Conservation (phyloP, 805 yeast species). For the Candida mattraensis region DNA sequence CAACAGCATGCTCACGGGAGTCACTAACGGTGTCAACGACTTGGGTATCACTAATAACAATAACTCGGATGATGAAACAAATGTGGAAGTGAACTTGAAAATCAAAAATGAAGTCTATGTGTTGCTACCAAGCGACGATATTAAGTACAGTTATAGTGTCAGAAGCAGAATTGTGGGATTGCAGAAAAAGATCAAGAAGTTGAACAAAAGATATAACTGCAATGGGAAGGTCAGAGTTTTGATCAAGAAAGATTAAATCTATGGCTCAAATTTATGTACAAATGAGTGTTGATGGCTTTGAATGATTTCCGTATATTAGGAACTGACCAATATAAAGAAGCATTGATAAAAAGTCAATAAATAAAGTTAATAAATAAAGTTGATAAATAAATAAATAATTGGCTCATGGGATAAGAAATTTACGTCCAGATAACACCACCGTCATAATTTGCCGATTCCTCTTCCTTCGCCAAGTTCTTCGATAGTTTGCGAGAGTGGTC, state of each 20-base stretch:
- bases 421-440: slow-evolving; percentile 1
- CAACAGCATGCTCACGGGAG: slow-evolving; percentile 5
- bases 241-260: slow-evolving; percentile 26
- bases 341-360: neutral
- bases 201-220: slow-evolving; percentile 44
- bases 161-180: slow-evolving; percentile 56
- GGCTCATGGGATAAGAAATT: slow-evolving; percentile 4
- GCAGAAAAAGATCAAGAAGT: slow-evolving; percentile 60
- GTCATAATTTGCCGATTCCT: slow-evolving; percentile 43
- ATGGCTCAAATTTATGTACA: too few species aligned
- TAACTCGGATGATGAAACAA: slow-evolving; percentile 23
- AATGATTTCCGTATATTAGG: too few species aligned
- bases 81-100: slow-evolving; percentile 27
- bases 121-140: slow-evolving; percentile 46
- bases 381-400: slow-evolving; percentile 11
- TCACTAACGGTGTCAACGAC: slow-evolving; percentile 17
- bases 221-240: slow-evolving; percentile 52
- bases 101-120: slow-evolving; percentile 31
- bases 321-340: neutral
- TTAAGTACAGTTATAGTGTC: slow-evolving; percentile 59
- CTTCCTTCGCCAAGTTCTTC: slow-evolving; percentile 71
- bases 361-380: slow-evolving; percentile 9
- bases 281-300: too few species aligned
- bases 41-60: slow-evolving; percentile 16
- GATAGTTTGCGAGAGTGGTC: slow-evolving; percentile 78